Conservation (phyloP, 257 asterid species). For the Mentha longifolia region DNA sequence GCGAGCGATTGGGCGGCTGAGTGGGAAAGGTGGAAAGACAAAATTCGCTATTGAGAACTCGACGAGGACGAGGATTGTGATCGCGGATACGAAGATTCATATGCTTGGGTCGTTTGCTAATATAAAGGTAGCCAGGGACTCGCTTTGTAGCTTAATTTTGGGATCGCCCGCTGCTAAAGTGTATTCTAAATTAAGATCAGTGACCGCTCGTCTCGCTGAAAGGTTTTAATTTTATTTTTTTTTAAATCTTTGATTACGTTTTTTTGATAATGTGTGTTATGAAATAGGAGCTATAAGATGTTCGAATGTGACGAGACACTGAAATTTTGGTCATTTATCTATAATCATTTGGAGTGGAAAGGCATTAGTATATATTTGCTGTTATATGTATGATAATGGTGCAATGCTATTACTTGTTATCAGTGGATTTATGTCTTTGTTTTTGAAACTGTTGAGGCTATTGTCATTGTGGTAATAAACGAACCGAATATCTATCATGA, state of each 20-base stretch:
- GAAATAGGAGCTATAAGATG: slow-evolving; percentile 18
- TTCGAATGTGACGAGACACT: slow-evolving; percentile 20
- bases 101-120: slow-evolving; percentile 78
- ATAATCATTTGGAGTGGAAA: slow-evolving; percentile 5
- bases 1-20: slow-evolving; percentile 80
- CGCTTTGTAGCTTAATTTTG: slow-evolving; percentile 82
- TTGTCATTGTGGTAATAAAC: too few species aligned
- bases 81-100: slow-evolving; percentile 83
- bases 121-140: slow-evolving; percentile 83
- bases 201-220: slow-evolving; percentile 75
- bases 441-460: too few species aligned
- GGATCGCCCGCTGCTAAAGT: slow-evolving; percentile 96
- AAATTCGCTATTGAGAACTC: slow-evolving; percentile 87
- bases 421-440: neutral
- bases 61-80: slow-evolving; percentile 81
- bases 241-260: neutral
- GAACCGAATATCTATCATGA: too few species aligned
- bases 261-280: slow-evolving; percentile 1
- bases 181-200: slow-evolving; percentile 83
- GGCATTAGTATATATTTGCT: neutral
- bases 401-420: neutral
- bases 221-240: slow-evolving; percentile 57
- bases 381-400: neutral
- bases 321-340: slow-evolving; percentile 32
- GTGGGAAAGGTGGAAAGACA: slow-evolving; percentile 92